A percentile compares a stretch with the other conserved stretches of the same genome.
phyloP scores from a whole-genome alignment of 1,139 yeast genomes.

The Blastobotrys indianensis region DNA sequence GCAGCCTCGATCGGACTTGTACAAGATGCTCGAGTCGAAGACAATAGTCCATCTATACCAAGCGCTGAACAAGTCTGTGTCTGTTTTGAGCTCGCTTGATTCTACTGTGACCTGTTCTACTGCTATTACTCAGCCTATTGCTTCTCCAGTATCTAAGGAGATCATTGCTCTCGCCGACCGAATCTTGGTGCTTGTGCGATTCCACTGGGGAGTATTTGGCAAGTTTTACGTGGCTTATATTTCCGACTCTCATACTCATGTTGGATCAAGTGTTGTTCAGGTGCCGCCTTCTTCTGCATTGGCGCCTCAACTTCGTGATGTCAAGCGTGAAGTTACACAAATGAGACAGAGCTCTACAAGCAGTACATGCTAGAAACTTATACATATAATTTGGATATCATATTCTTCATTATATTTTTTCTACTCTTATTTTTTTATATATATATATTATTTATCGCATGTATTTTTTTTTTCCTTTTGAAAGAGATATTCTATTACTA shows the following conservation, averaged over 20 bases:
- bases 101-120: constrained; percentile 17
- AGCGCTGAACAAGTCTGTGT: constrained; percentile 17
- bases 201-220: constrained; percentile 74
- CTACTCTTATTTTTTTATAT: background rate
- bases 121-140: constrained; percentile 18
- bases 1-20: constrained; percentile 76
- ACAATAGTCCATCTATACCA: constrained; percentile 24
- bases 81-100: constrained; percentile 22
- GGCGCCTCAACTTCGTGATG: constrained; percentile 3
- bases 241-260: constrained; percentile 7
- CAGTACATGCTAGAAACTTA: constrained; percentile 2
- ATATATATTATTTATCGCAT: background rate
- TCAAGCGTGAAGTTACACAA: constrained; percentile 7
- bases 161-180: constrained; percentile 47
- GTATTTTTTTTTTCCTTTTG: background rate
- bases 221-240: constrained; percentile 26
- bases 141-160: constrained; percentile 36
- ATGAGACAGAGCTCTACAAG: constrained; percentile 8
- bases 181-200: constrained; percentile 53
- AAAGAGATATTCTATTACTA: background rate
- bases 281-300: background rate
- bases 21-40: constrained; percentile 63
- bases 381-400: background rate
- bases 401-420: constrained; percentile 5
- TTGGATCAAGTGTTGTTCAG: background rate